phyloP scores from a whole-genome alignment of 148 eudicot species.

The Hydrangea macrophylla region DNA sequence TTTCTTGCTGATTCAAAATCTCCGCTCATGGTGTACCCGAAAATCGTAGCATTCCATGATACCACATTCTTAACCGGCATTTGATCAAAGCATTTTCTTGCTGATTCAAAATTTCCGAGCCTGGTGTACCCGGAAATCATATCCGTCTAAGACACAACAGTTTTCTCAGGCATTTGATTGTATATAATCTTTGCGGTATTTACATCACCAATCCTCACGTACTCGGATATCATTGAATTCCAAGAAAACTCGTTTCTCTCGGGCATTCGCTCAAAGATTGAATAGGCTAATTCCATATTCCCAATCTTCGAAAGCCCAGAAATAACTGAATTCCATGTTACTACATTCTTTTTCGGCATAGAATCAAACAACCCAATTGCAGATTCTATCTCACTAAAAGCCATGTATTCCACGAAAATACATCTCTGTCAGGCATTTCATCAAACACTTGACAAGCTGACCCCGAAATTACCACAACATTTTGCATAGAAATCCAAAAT shows the following conservation, averaged over 20 bases:
- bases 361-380: constrained; percentile 30
- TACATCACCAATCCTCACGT: constrained; percentile 23
- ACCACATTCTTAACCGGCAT: constrained; percentile 32
- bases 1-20: constrained; percentile 24
- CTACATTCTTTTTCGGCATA: constrained; percentile 30
- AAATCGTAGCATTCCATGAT: constrained; percentile 41
- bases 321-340: constrained; percentile 32
- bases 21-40: constrained; percentile 25
- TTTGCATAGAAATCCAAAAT: constrained; percentile 29
- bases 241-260: constrained; percentile 33
- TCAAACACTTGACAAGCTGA: constrained; percentile 28
- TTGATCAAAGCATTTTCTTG: constrained; percentile 23
- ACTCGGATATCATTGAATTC: constrained; percentile 38
- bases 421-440: constrained; percentile 32
- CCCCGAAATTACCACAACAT: constrained; percentile 20
- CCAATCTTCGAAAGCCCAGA: constrained; percentile 23
- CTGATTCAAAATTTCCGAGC: constrained; percentile 22
- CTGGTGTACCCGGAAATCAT: constrained; percentile 31
- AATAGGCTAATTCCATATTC: constrained; percentile 22
- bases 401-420: constrained; percentile 36
- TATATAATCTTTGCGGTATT: constrained; percentile 22
- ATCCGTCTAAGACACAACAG: constrained; percentile 38
- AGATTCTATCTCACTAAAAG: constrained; percentile 20
- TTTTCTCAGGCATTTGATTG: constrained; percentile 27
- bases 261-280: constrained; percentile 27